These are phyloP conservation scores for Syzygium aqueum DNA, from an alignment of 345 rosid species.

Conservation along the genomic window DNA sequence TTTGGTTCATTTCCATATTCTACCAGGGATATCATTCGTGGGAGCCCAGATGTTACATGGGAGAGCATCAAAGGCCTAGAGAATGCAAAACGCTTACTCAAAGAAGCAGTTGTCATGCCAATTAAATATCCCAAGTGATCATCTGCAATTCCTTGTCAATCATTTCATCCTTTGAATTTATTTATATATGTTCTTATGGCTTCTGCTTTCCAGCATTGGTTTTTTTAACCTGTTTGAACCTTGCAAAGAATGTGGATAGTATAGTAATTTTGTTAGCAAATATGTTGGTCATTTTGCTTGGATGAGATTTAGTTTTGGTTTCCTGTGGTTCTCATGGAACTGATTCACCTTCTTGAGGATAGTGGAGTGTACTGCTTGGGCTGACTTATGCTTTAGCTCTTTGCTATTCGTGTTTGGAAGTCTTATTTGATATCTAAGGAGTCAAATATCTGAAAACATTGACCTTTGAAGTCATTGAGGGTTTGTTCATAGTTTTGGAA, in stretches of 20 bases:
- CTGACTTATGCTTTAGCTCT: background rate
- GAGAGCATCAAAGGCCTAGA: conserved; percentile 89
- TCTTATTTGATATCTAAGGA: background rate
- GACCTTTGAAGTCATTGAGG: background rate
- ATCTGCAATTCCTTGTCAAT: background rate
- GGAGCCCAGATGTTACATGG: conserved; percentile 92
- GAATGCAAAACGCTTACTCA: conserved; percentile 78
- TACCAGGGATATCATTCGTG: conserved; percentile 86
- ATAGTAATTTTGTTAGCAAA: background rate
- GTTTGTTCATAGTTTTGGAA: background rate
- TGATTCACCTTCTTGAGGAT: background rate
- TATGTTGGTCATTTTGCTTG: background rate
- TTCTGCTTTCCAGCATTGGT: background rate
- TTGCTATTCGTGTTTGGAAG: background rate
- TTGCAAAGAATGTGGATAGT: background rate
- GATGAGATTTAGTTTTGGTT: background rate
- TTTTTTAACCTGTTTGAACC: background rate
- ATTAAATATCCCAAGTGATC: conserved; percentile 86
- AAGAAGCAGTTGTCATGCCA: conserved; percentile 99
- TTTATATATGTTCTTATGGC: background rate
- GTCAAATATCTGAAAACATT: background rate
- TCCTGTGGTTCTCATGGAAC: background rate
- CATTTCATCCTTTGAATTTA: background rate
- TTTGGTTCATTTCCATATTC: background rate
- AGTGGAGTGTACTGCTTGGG: background rate